These are phyloP conservation scores for Schizochytrium sp. DNA, from an alignment of 108 stramenopile species.

Conservation along the genomic window DNA sequence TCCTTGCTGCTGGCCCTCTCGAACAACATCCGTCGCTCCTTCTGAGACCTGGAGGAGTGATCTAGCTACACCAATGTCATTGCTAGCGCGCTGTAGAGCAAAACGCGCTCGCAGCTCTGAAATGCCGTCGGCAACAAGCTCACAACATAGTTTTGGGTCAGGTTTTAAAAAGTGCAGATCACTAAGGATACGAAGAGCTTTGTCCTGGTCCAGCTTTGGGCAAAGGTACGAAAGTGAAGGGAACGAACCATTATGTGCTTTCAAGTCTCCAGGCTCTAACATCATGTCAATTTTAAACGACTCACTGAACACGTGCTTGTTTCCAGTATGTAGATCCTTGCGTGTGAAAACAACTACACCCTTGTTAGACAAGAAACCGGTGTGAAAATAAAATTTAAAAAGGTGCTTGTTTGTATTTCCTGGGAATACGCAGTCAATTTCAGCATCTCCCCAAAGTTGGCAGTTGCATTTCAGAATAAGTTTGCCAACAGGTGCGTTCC, in stretches of 20 bases:
- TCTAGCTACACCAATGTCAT: neutral
- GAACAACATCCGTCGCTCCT: neutral
- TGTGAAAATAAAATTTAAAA: neutral
- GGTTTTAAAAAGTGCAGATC: conserved; percentile 55
- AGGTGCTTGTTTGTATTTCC: conserved; percentile 40
- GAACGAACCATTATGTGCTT: neutral
- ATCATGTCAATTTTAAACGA: conserved; percentile 24
- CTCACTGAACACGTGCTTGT: neutral
- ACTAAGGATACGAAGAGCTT: neutral
- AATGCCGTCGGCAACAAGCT: neutral
- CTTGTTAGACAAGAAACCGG: neutral
- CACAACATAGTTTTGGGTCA: neutral
- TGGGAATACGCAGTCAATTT: conserved; percentile 42
- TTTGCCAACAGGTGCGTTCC: conserved; percentile 39
- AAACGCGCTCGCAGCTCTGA: neutral
- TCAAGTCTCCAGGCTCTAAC: neutral
- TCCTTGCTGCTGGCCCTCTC: neutral
- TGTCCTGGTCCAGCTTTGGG: neutral
- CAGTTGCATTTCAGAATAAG: conserved; percentile 12
- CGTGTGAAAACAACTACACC: neutral
- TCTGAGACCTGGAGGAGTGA: neutral
- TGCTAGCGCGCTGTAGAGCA: conserved; percentile 34
- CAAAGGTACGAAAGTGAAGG: neutral
- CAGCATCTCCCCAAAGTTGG: neutral
- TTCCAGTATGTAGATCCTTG: neutral